Conservation (phyloP, 345 rosid species). For the Leavenworthia alabamica region DNA sequence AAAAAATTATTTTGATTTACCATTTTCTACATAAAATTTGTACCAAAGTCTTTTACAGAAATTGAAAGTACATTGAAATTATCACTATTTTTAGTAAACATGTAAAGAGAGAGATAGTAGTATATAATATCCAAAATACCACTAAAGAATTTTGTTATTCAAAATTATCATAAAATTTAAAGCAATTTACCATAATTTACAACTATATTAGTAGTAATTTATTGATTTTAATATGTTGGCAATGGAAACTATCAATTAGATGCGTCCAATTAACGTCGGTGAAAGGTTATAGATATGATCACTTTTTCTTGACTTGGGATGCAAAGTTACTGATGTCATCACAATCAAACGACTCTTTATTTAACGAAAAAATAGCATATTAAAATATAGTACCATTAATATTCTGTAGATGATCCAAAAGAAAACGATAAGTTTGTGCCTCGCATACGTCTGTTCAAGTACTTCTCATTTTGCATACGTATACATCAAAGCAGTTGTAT, state of each 20-base stretch:
- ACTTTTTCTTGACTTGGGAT: constrained; percentile 6
- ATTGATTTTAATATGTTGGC: background rate
- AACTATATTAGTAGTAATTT: background rate
- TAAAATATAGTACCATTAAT: background rate
- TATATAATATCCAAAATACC: background rate
- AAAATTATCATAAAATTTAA: background rate
- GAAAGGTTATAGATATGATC: background rate
- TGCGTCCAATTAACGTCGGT: background rate
- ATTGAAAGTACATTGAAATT: background rate
- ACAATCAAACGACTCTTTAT: background rate
- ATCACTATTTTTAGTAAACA: background rate
- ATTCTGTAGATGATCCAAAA: constrained; percentile 19
- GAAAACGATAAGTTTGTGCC: constrained; percentile 13
- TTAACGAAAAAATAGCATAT: background rate
- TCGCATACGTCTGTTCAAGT: constrained; percentile 11
- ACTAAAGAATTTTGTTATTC: background rate
- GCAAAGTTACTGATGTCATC: constrained; percentile 16
- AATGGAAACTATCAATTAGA: background rate
- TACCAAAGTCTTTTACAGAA: background rate
- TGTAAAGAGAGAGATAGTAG: background rate
- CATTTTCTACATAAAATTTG: background rate
- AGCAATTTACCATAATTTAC: background rate
- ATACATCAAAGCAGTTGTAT: constrained; percentile 12
- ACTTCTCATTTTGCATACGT: constrained; percentile 18
- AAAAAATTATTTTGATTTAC: background rate